A percentile compares a stretch with the other conserved stretches of the same genome.
phyloP scores from a whole-genome alignment of 2,329 filamentous ascomycete species.

The Penicillium frequentans region DNA sequence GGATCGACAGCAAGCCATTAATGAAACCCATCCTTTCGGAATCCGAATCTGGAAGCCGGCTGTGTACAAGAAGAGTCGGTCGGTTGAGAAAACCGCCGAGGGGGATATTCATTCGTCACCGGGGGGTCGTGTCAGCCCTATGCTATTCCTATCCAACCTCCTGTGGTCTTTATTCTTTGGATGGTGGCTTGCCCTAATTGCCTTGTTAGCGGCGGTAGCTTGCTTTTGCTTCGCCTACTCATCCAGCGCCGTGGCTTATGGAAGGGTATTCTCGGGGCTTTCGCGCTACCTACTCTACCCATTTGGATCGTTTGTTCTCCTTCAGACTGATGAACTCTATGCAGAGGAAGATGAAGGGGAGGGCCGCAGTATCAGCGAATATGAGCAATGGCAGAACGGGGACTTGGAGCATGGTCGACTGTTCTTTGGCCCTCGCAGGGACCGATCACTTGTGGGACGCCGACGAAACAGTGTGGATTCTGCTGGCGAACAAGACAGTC shows the following conservation, averaged over 20 bases:
- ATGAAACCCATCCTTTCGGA: conserved; percentile 97
- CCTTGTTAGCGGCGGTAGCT: conserved; percentile 70
- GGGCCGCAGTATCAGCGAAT: conserved; percentile 95
- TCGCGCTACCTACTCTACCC: conserved; percentile 89
- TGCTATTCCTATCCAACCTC: conserved; percentile 85
- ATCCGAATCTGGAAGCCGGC: conserved; percentile 99
- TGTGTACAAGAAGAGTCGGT: conserved; percentile 94
- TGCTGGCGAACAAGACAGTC: conserved; percentile 81
- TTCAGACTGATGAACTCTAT: conserved; percentile 93
- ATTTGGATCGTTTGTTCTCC: conserved; percentile 91
- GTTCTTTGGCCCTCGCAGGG: conserved; percentile 83
- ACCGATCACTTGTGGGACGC: conserved; percentile 78
- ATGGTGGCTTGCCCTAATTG: conserved; percentile 87
- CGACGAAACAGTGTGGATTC: conserved; percentile 89
- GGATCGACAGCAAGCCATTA: conserved; percentile 95
- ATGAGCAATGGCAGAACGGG: conserved; percentile 98
- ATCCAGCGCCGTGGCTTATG: conserved; percentile 81
- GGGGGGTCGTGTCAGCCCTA: conserved; percentile 78
- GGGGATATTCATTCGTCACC: conserved; percentile 96
- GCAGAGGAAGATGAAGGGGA: conserved; percentile 92
- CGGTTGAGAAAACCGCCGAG: conserved; percentile 93
- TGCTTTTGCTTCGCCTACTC: conserved; percentile 80
- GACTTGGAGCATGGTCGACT: conserved; percentile 93
- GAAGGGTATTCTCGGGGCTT: conserved; percentile 78
- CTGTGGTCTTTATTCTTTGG: conserved; percentile 90